Evolutionary conservation across 768 basidiomycete species (phyloP), one percentile per base, ranked within the genome.

Genomic region (Panaeolus papilionaceus): DNA sequence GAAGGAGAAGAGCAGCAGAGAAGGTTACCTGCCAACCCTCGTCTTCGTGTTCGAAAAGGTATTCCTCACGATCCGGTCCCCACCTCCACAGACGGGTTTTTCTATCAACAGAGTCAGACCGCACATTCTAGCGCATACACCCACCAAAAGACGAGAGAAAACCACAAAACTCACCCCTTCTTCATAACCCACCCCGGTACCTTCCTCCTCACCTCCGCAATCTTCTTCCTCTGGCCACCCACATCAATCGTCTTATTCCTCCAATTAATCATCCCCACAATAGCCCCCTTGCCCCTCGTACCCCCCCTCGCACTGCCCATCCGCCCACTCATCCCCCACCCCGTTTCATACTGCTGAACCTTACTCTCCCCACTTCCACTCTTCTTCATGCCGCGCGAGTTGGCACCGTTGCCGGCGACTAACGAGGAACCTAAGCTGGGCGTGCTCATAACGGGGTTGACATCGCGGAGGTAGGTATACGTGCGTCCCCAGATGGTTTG

Each of bases 251-350:
- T 74, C 73, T 84, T 84, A 47, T 85, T 84, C 65, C 77, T 78
- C 86, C 86, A 87, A 67, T 84, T 78, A 44, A 87, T 85, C 6
- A 78, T 79, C 3, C 83, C 86, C 6, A 84, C 84, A 16, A 76
- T 72, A 2, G 80, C 68, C 6, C 78, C 68, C 18, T 71, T 68
- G 18, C 68, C 72, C 18, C 38, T 64, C 33, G 11, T 16, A 18
- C 18, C 10, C 38, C 38, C 38, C 0, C 23, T 18, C 47, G 20
- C 47, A 42, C 40, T 9, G 0, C 40, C 16, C 20, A 10, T 23
- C 9, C 47, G 4, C 9, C 47, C 47, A 23, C 47, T 49, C 20
- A 18, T 49, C 6, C 47, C 47, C 47, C 47, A 49, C n/a, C 47
- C 47, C n/a, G 47, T 49, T 11, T 49, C 47, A 23, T 49, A 49